Percentiles rank a stretch among this genome's conserved stretches.
phyloP scores from a whole-genome alignment of 148 eudicot genomes.

The Camellia japonica region DNA sequence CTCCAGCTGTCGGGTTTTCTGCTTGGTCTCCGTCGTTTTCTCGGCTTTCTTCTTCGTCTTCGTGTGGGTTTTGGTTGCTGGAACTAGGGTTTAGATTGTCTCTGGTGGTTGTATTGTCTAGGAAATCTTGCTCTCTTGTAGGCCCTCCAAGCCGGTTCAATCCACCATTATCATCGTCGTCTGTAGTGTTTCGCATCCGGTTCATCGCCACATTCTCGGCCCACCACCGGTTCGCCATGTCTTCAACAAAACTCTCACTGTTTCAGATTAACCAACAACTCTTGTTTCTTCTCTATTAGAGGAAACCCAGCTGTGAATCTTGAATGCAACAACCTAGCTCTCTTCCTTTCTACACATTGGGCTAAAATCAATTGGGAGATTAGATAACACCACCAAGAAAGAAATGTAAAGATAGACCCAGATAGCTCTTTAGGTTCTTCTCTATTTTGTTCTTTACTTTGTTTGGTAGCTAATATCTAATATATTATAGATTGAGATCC shows the following conservation, averaged over 20 bases:
- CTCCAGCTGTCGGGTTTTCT: conserved; percentile 34
- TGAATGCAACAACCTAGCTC: background rate
- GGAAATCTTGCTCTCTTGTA: conserved; percentile 22
- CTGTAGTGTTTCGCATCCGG: conserved; percentile 23
- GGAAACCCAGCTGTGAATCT: background rate
- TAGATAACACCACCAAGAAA: background rate
- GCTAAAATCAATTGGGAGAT: background rate
- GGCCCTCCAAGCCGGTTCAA: conserved; percentile 14
- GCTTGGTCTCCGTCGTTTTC: conserved; percentile 25
- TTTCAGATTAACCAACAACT: background rate
- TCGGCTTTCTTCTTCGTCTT: conserved; percentile 24
- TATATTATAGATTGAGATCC: background rate
- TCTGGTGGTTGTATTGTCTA: conserved; percentile 24
- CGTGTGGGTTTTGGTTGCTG: background rate
- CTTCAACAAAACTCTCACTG: background rate
- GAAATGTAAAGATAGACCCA: background rate
- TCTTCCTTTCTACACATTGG: background rate
- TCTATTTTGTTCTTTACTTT: background rate
- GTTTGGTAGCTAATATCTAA: background rate
- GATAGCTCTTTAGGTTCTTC: background rate
- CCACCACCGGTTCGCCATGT: conserved; percentile 79
- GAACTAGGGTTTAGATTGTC: conserved; percentile 24
- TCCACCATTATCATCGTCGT: conserved; percentile 12
- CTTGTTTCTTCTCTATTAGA: background rate
- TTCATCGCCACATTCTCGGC: conserved; percentile 59